These are phyloP conservation scores for Symbiodinium natans DNA, from an alignment of 73 alveolate species.

Conservation along the genomic window DNA sequence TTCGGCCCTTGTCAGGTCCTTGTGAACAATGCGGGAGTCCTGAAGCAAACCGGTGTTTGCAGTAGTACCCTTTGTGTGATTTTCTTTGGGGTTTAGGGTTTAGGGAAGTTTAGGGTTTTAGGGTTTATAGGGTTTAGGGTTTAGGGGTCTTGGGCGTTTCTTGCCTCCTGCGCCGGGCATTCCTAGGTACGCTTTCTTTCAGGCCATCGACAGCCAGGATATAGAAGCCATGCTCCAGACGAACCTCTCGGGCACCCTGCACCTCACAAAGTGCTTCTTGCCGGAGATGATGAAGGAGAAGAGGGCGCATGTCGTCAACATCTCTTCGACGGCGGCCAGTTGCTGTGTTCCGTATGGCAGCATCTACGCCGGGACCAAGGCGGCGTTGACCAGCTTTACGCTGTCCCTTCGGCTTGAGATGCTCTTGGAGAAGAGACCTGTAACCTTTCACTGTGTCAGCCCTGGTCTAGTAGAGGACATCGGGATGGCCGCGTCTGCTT, in stretches of 20 bases:
- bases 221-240: constrained; percentile 4
- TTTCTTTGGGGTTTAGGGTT: too few species aligned
- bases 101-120: too few species aligned
- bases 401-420: background rate
- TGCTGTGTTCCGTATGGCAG: background rate
- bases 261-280: background rate
- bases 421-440: background rate
- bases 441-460: background rate
- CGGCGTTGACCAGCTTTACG: background rate
- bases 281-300: background rate
- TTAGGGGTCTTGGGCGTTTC: too few species aligned
- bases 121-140: too few species aligned
- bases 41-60: background rate
- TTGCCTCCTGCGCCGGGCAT: too few species aligned
- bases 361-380: background rate
- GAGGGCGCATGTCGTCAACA: background rate
- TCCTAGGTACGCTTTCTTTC: background rate
- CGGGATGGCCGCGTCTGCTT: background rate
- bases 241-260: background rate
- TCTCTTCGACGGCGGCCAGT: background rate
- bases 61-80: too few species aligned
- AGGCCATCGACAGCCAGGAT: background rate
- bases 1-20: constrained; percentile 10
- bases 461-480: background rate
- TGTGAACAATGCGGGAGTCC: background rate